Evolutionary conservation across 2,329 filamentous ascomycete species (phyloP).

Genomic region (Phialocephala sp.): DNA sequence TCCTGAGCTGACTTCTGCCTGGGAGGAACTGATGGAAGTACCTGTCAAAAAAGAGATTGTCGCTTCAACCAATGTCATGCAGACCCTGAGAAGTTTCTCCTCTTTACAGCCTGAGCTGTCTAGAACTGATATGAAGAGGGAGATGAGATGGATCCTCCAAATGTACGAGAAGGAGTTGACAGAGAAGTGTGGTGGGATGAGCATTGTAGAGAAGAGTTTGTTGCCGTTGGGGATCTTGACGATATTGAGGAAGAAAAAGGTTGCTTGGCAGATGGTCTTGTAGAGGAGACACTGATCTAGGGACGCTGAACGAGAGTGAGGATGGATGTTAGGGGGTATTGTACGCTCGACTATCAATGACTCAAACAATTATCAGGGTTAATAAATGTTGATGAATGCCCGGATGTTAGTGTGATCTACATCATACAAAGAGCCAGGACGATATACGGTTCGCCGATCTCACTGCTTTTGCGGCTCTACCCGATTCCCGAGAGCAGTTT

Average conservation of each 20-base stretch:
- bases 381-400: too few relatives aligned
- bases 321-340: too few relatives aligned
- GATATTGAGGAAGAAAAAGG: slow-evolving; percentile 43
- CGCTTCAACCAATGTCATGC: slow-evolving; percentile 31
- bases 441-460: too few relatives aligned
- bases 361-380: too few relatives aligned
- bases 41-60: slow-evolving; percentile 25
- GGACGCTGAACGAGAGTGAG: too few relatives aligned
- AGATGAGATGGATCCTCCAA: slow-evolving; percentile 45
- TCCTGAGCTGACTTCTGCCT: slow-evolving; percentile 1
- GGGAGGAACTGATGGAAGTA: slow-evolving; percentile 15
- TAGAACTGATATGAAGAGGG: slow-evolving; percentile 29
- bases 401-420: too few relatives aligned
- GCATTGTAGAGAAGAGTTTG: slow-evolving; percentile 47
- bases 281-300: too few relatives aligned
- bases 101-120: slow-evolving; percentile 17
- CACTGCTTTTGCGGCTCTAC: too few relatives aligned
- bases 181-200: slow-evolving; percentile 45
- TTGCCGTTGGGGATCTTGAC: slow-evolving; percentile 47
- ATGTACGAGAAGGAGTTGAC: slow-evolving; percentile 46
- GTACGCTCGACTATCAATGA: too few relatives aligned
- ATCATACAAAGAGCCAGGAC: too few relatives aligned
- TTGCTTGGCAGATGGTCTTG: slow-evolving; percentile 34
- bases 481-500: too few relatives aligned
- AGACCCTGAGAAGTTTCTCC: slow-evolving; percentile 24